Evolutionary conservation across 176 grass and related monocot species (phyloP).

Genomic region (Cenchrus americanus): DNA sequence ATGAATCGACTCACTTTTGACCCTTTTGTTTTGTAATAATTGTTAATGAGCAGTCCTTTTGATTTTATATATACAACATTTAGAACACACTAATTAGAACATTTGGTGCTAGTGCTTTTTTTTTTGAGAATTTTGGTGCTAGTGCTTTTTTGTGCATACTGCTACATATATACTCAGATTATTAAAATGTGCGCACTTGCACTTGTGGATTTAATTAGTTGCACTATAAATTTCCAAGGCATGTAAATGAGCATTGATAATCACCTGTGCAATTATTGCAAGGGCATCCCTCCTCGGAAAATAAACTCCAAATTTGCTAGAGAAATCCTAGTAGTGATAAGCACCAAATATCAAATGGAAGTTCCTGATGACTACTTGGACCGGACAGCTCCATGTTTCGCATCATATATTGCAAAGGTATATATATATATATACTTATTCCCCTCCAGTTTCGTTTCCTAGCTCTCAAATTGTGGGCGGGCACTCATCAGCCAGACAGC

Average conservation of each 20-base stretch:
- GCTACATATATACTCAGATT: too few species aligned
- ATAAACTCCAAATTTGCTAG: background rate
- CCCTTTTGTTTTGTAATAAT: too few species aligned
- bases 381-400: background rate
- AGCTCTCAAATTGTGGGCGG: background rate
- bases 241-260: background rate
- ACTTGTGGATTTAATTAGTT: background rate
- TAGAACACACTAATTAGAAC: too few species aligned
- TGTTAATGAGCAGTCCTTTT: too few species aligned
- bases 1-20: too few species aligned
- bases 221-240: background rate
- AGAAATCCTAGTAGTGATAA: background rate
- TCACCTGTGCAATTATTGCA: too few species aligned
- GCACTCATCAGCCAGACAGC: conserved; percentile 4
- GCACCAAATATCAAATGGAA: background rate
- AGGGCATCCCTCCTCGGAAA: background rate
- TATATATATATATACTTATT: background rate
- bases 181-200: too few species aligned
- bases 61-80: too few species aligned
- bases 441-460: background rate
- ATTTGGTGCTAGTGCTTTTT: too few species aligned
- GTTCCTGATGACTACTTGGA: background rate
- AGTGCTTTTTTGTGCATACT: too few species aligned
- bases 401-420: background rate
- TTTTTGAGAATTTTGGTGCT: too few species aligned